Conservation (phyloP, 352 stramenopile genomes). For the Blastocystis sp. region DNA sequence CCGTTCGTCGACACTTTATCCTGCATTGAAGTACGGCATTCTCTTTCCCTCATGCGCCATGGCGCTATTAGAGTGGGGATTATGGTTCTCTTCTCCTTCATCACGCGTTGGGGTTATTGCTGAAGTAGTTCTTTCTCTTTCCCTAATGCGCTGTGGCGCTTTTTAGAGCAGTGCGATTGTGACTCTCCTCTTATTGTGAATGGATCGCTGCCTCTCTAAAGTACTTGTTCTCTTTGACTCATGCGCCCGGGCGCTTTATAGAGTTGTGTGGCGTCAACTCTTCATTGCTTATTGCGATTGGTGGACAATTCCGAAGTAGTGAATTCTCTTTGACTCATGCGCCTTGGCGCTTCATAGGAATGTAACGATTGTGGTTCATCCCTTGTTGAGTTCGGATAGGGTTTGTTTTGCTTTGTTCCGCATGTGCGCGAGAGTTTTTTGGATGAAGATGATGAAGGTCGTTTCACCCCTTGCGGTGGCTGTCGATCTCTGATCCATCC, state of each 20-base stretch:
- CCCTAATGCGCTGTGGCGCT: slow-evolving; percentile 8
- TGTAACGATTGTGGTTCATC: slow-evolving; percentile 26
- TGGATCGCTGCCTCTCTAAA: neutral
- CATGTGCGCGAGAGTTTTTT: slow-evolving; percentile 68
- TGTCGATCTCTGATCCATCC: slow-evolving; percentile 26
- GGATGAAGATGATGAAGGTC: slow-evolving; percentile 62
- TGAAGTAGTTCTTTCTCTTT: neutral
- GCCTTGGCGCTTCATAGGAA: slow-evolving; percentile 53
- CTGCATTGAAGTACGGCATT: neutral
- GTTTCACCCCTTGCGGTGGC: slow-evolving; percentile 46
- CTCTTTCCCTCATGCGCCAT: slow-evolving; percentile 54
- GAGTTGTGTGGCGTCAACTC: neutral
- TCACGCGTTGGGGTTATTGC: no score
- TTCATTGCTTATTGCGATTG: no score
- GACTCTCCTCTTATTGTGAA: neutral
- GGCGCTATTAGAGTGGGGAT: neutral
- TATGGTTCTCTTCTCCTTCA: no score
- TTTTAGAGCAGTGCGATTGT: neutral
- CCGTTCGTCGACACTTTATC: no score
- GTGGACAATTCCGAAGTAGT: neutral
- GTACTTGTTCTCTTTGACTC: neutral
- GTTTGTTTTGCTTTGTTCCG: slow-evolving; percentile 34
- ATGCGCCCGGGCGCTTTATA: neutral
- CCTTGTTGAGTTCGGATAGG: neutral
- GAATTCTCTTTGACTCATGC: slow-evolving; percentile 57